These are phyloP conservation scores for Phytophthora capsici DNA, from an alignment of 352 stramenopile species.

Conservation along the genomic window DNA sequence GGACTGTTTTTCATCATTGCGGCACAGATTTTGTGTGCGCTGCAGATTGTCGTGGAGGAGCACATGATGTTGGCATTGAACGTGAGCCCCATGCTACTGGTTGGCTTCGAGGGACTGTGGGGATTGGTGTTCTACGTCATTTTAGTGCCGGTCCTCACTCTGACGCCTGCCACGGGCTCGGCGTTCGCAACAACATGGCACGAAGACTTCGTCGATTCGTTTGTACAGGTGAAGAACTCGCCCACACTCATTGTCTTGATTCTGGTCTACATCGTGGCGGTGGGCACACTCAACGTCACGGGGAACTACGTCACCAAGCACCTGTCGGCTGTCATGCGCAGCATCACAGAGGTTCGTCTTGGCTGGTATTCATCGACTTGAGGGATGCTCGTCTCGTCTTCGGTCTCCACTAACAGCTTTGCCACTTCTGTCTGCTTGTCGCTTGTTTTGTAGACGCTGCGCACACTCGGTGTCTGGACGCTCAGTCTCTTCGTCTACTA, in stretches of 20 bases:
- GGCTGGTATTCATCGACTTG: constrained; percentile 8
- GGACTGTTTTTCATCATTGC: constrained; percentile 80
- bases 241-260: constrained; percentile 62
- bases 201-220: constrained; percentile 83
- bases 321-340: constrained; percentile 82
- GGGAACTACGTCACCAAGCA: constrained; percentile 90
- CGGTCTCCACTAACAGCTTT: constrained; percentile 16
- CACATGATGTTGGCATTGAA: constrained; percentile 86
- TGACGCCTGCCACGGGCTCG: constrained; percentile 53
- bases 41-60: constrained; percentile 92
- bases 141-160: constrained; percentile 70
- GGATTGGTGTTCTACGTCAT: constrained; percentile 83
- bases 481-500: constrained; percentile 84
- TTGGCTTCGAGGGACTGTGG: constrained; percentile 89
- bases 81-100: constrained; percentile 87
- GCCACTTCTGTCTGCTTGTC: constrained; percentile 11
- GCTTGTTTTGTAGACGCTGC: constrained; percentile 55
- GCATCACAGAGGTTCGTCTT: constrained; percentile 72
- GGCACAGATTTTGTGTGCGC: constrained; percentile 80
- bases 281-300: constrained; percentile 84
- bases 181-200: constrained; percentile 79
- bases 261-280: constrained; percentile 66
- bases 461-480: constrained; percentile 80
- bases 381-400: constrained; percentile 8
- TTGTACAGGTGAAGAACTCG: constrained; percentile 80